Evolutionary conservation across 2,329 filamentous ascomycete genomes (phyloP), one percentile per base, ranked within the genome.

Genomic region (Aureobasidium sp.): DNA sequence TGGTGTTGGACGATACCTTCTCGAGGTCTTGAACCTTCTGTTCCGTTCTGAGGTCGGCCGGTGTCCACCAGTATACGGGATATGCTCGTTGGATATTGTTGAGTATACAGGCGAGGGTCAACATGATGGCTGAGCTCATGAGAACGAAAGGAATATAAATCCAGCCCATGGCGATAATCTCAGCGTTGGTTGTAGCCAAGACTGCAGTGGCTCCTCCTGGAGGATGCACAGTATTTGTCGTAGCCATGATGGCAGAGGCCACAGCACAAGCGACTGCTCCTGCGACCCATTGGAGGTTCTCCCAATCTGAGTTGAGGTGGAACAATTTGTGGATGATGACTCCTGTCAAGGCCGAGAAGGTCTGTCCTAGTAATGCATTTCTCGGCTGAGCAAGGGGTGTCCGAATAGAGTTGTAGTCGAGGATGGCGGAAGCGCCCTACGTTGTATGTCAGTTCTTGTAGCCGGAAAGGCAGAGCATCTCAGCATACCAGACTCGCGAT

Each of bases 191-290:
- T 6, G 74, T 74, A 0, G 78, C 78, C 27, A 81, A 68, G 1
- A 80, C 72, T 2, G 79, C 78, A 11, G 77, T 79, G 0, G 79
- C 79, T 25, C 79, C 79, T 20, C 78, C 79, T 8, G 79, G 79
- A n/a, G 79, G 79, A 66, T 80, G 78, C 1, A 79, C 73, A 1
- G 77, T 80, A 49, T 76, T 76, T 4, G 78, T 80, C 37, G 78
- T 64, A 7, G 76, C 71, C 79, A 80, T 81, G 15, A 76, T 72
- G 27, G 75, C 70, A 7, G 75, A 77, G 5, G 78, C 74, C 9
- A 71, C 65, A 0, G 73, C 77, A 64, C 77, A 79, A 11, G 73
- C 73, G 17, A 78, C 59, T 0, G 79, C 76, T 2, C 74, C 78
- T 3, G 77, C 73, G 1, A 80, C 69, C 78, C 78, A 81, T 65